A percentile compares a stretch with the other conserved stretches of the same genome.
These are phyloP conservation scores for Tremella mesenterica DNA, from an alignment of 768 basidiomycete genomes.

Conservation along the genomic window DNA sequence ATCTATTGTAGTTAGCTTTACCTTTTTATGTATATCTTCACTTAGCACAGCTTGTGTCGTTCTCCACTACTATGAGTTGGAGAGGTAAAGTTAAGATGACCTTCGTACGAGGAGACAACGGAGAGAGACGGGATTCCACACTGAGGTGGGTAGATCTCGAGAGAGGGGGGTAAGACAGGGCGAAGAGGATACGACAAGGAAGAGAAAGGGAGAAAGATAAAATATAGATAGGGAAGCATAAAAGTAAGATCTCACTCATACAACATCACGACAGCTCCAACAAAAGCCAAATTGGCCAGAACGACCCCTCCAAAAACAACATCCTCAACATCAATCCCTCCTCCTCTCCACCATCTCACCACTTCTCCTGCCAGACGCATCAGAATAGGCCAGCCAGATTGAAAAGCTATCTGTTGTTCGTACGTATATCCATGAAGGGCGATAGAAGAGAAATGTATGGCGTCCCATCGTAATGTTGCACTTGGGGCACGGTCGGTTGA, in stretches of 20 bases:
- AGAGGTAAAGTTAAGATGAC: too few relatives aligned
- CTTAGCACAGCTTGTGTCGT: too few relatives aligned
- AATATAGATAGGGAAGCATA: slow-evolving; percentile 11
- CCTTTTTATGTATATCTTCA: too few relatives aligned
- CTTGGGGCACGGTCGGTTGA: too few relatives aligned
- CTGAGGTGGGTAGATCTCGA: too few relatives aligned
- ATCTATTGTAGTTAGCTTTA: slow-evolving; percentile 38
- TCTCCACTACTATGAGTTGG: too few relatives aligned
- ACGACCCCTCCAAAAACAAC: slow-evolving; percentile 27
- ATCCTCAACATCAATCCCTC: slow-evolving; percentile 7
- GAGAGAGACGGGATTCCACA: too few relatives aligned
- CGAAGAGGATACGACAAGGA: too few relatives aligned
- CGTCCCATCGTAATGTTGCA: slow-evolving; percentile 72
- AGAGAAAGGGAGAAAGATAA: slow-evolving; percentile 16
- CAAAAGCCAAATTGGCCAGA: slow-evolving; percentile 16
- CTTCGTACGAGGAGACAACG: too few relatives aligned
- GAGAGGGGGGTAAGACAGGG: too few relatives aligned
- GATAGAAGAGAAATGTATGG: slow-evolving; percentile 66
- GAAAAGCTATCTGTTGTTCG: slow-evolving; percentile 84
- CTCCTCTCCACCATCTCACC: slow-evolving; percentile 2
- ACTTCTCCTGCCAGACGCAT: slow-evolving; percentile 46
- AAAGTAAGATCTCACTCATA: slow-evolving; percentile 45
- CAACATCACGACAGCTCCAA: slow-evolving; percentile 31
- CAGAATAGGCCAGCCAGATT: slow-evolving; percentile 59
- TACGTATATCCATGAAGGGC: slow-evolving; percentile 55